A percentile compares a stretch with the other conserved stretches of the same genome.
Conservation (phyloP, 2,329 filamentous ascomycete genomes). For the Claviceps spartinae region DNA sequence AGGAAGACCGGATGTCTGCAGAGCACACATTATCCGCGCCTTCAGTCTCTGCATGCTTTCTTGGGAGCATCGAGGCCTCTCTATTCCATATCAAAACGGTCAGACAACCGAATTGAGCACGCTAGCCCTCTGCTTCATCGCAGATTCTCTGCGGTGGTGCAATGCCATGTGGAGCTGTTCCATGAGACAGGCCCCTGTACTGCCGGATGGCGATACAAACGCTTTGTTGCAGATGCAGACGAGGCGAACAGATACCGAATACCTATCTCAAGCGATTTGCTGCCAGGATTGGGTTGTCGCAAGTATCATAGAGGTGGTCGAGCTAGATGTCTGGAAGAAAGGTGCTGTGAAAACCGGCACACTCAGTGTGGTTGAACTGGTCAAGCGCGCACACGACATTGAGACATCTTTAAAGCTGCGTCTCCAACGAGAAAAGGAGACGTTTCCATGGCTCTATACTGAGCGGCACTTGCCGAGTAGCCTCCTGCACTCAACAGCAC, state of each 20-base stretch:
- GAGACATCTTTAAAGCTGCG: background rate
- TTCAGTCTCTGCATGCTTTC: background rate
- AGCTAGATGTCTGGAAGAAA: background rate
- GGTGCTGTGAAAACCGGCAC: background rate
- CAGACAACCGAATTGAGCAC: background rate
- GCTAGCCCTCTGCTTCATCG: background rate
- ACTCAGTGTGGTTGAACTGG: background rate
- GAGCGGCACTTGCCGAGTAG: background rate
- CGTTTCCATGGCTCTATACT: background rate
- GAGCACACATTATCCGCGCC: background rate
- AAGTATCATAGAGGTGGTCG: background rate
- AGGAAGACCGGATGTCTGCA: background rate
- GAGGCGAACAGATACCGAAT: background rate
- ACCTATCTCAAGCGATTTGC: background rate
- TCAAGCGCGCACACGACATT: background rate
- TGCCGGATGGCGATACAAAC: background rate
- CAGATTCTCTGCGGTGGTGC: background rate
- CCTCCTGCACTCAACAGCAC: background rate
- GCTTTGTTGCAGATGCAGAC: background rate
- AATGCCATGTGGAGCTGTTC: background rate
- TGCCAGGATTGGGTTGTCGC: background rate
- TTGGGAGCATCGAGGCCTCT: background rate
- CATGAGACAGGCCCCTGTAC: background rate
- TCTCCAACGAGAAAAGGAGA: background rate
- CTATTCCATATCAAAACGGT: background rate